Evolutionary conservation across 1,284 basidiomycete species (phyloP).

Genomic region (Trametes polyzona): DNA sequence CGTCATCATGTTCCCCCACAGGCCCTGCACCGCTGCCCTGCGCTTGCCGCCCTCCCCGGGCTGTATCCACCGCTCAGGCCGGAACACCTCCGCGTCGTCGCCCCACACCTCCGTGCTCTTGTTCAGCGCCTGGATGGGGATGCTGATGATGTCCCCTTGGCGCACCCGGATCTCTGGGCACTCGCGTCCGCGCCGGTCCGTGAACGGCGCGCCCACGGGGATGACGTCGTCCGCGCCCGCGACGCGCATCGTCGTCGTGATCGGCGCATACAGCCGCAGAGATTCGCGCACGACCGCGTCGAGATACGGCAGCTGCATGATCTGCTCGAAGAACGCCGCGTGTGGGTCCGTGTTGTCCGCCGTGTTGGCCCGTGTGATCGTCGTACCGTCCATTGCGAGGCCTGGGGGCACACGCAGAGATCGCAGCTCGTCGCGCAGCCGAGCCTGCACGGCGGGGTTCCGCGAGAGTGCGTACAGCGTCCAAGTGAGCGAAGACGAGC

Average conservation of each 20-base stretch:
- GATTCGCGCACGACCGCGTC: slow-evolving; percentile 69
- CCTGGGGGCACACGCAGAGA: slow-evolving; percentile 29
- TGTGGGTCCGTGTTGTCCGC: slow-evolving; percentile 1
- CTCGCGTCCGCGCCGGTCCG: slow-evolving; percentile 36
- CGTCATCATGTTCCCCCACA: slow-evolving; percentile 67
- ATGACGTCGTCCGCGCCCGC: slow-evolving; percentile 59
- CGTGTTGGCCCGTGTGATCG: not conserved
- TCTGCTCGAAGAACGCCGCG: slow-evolving; percentile 20
- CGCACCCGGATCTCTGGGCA: slow-evolving; percentile 51
- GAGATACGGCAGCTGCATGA: slow-evolving; percentile 54
- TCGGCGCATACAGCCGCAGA: slow-evolving; percentile 67
- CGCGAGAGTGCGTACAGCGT: slow-evolving; percentile 67
- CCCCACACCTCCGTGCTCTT: slow-evolving; percentile 67
- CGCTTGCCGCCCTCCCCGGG: slow-evolving; percentile 26
- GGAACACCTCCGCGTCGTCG: slow-evolving; percentile 66
- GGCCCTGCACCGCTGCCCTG: slow-evolving; percentile 52
- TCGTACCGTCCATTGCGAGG: slow-evolving; percentile 20
- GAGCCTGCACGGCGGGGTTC: slow-evolving; percentile 55
- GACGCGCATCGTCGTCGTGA: slow-evolving; percentile 67
- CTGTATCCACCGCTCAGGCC: slow-evolving; percentile 66
- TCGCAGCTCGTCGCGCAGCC: slow-evolving; percentile 59
- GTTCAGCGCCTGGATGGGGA: slow-evolving; percentile 71
- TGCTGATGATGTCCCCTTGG: slow-evolving; percentile 60
- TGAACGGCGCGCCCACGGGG: slow-evolving; percentile 43
- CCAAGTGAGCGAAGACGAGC: slow-evolving; percentile 71